Base-by-base conservation (phyloP, 331 rosid genomes). In the Malus hybrid region DNA sequence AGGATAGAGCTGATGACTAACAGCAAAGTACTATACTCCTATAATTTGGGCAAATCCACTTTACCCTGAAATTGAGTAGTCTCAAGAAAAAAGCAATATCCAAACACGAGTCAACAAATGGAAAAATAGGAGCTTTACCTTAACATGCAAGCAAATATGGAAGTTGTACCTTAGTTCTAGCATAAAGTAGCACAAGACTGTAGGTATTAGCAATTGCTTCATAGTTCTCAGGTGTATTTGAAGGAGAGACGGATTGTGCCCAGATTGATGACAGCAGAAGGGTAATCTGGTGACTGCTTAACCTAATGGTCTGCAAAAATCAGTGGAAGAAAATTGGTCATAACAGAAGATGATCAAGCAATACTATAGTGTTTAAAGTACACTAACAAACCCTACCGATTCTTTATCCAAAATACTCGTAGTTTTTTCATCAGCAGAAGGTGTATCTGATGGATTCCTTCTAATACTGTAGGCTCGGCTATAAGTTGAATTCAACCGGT, bases 381-480 rank as follows among this genome's bases (percentile, higher is more conserved):
- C 5, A 2, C 48, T 6, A 36, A 36, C 22, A n/a, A 57, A 57
- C 28, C 63, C 24, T 71, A 78, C 82, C 4, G 77, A 46, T 8
- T 63, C 77, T 65, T 72, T 78, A 10, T 56, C 29, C 5, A 42
- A 30, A 65, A 52, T 29, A 66, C 2, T 72, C 0, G 28, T 36
- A 44, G 77, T 5, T 61, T 72, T 77, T 79, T 62, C 81, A 56
- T 71, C 63, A 39, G 7, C 63, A 39, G 9, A 10, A 65, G 50
- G 15, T 12, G 44, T 2, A 56, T 69, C 6, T 65, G 86, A 42
- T 73, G 73, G 36, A 14, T 78, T 60, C 73, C 60, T 82, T 82
- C 80, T 86, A 29, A 60, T 29, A 77, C 88, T 86, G 62, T 72
- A 36, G 77, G 87, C 29, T 75, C 85, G 76, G 42, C 80, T 82